Evolutionary conservation across 2,329 filamentous ascomycete species (phyloP), one percentile per base, ranked within the genome.

Genomic region (Bimuria novae-zelandiae): DNA sequence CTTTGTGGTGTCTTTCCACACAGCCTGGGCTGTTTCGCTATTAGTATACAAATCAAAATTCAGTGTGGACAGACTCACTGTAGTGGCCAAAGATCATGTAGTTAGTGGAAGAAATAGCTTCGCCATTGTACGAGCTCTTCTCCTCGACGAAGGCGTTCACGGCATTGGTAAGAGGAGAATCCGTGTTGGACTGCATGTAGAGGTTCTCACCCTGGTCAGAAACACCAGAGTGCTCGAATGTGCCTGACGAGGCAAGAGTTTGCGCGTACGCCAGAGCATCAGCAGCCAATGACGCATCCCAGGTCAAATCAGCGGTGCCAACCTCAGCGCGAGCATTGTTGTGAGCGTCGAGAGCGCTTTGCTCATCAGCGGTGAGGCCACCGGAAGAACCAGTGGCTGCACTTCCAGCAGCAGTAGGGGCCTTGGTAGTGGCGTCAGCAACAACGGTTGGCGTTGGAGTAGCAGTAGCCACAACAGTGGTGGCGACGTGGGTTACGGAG

Each of bases 311-410:
- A 5, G 46, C 35, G 7, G 46, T 49, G 46, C 36, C 46, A 8
- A 49, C 46, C 16, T 33, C 46, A 37, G 46, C 46, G 19, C 46
- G 46, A 14, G 46, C 46, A 49, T 49, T 37, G 27, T 49, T 49
- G 23, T 49, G 46, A 16, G 46, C 46, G 27, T 49, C 46, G 14
- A 49, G 37, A 12, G 46, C 46, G 7, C 16, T 23, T 14, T 49
- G 46, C 25, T 49, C 22, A 17, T 49, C 46, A 7, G 36, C 16
- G n/a, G 46, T 49, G 16, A 49, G 46, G 27, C 46, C 27, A 12
- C 35, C 21, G 19, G 35, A 22, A n/a, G 36, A 14, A 30, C n/a
- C n/a, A 16, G 32, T 48, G 32, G n/a, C 25, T 37, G 44, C 19
- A n/a, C 19, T 36, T 35, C 10, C 33, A 22, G 27, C 46, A 17